phyloP scores from a whole-genome alignment of 192 early-diverging fungal genomes.

The Umbelopsis sp. region DNA sequence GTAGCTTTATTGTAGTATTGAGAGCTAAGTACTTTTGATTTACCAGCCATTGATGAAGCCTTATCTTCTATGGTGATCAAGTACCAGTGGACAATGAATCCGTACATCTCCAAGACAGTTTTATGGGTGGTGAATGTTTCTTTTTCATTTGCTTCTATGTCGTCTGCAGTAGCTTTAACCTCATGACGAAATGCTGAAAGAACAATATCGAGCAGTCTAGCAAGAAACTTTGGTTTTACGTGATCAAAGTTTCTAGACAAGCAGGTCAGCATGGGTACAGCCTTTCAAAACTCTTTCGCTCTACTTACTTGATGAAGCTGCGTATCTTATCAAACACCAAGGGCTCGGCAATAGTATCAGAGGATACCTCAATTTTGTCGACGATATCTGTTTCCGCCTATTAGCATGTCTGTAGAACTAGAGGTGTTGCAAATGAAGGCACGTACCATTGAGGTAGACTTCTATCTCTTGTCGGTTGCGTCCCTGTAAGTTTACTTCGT shows the following conservation, averaged over 20 bases:
- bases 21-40: conserved; percentile 26
- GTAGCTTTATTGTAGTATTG: not conserved
- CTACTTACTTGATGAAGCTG: conserved; percentile 74
- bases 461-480: conserved; percentile 48
- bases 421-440: not conserved
- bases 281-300: not conserved
- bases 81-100: conserved; percentile 84
- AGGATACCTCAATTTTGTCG: conserved; percentile 46
- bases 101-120: conserved; percentile 76
- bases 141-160: conserved; percentile 67
- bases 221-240: conserved; percentile 48
- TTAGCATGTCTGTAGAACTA: not conserved
- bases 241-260: conserved; percentile 51
- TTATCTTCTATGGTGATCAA: conserved; percentile 68
- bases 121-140: conserved; percentile 72
- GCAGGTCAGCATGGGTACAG: not conserved
- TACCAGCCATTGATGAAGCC: conserved; percentile 36
- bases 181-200: conserved; percentile 72
- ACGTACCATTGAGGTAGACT: conserved; percentile 51
- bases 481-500: conserved; percentile 46
- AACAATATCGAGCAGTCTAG: conserved; percentile 70
- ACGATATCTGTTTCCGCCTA: conserved; percentile 42
- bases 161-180: conserved; percentile 59
- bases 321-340: conserved; percentile 61
- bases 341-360: conserved; percentile 46